These are phyloP conservation scores for Rubroshorea leprosula DNA, from an alignment of 345 rosid species.

Conservation along the genomic window DNA sequence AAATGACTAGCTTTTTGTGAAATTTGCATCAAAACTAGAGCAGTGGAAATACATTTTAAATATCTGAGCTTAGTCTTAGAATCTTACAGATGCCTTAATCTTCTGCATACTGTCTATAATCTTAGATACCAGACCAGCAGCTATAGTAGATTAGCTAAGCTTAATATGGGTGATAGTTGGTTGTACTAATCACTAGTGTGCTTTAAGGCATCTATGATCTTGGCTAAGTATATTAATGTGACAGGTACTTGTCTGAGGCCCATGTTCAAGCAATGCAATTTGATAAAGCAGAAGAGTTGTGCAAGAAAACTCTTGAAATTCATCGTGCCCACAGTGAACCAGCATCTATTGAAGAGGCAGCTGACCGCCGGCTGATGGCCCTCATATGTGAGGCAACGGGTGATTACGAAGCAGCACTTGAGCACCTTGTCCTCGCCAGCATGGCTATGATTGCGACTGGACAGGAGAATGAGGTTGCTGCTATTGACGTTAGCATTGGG, in stretches of 20 bases:
- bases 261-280: constrained; percentile 99
- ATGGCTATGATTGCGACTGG: constrained; percentile 98
- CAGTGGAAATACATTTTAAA: too few relatives aligned
- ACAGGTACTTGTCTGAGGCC: constrained; percentile 95
- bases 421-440: constrained; percentile 97
- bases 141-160: too few relatives aligned
- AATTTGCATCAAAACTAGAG: too few relatives aligned
- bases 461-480: constrained; percentile 89
- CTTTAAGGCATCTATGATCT: background rate
- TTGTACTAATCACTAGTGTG: too few relatives aligned
- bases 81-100: background rate
- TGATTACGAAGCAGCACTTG: constrained; percentile 85
- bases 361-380: constrained; percentile 93
- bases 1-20: background rate
- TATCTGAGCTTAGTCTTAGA: background rate
- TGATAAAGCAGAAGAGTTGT: constrained; percentile 90
- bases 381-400: constrained; percentile 92
- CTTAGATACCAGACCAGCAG: too few relatives aligned
- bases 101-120: background rate
- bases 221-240: constrained; percentile 9
- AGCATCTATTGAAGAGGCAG: constrained; percentile 94
- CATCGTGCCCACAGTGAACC: constrained; percentile 97
- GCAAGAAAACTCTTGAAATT: constrained; percentile 89
- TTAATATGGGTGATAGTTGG: too few relatives aligned
- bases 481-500: constrained; percentile 95